phyloP scores from a whole-genome alignment of 768 basidiomycete genomes.

The Pseudohyphozyma bogoriensis region DNA sequence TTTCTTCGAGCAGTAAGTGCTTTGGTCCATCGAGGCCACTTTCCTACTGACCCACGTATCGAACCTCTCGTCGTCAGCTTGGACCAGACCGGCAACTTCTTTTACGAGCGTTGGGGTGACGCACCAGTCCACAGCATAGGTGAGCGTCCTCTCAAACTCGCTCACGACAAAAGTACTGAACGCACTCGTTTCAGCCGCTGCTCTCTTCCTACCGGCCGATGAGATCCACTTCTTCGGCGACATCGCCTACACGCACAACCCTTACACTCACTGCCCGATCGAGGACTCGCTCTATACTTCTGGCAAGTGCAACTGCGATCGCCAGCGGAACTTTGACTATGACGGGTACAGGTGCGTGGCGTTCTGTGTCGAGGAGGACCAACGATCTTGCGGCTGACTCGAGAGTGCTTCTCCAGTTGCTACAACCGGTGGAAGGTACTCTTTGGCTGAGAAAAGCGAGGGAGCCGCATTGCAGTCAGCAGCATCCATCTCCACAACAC shows the following conservation, averaged over 20 bases:
- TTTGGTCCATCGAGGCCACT: conserved; percentile 49
- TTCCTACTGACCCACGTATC: too few relatives aligned
- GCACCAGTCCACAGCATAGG: conserved; percentile 75
- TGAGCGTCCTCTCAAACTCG: neutral
- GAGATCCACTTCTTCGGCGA: conserved; percentile 81
- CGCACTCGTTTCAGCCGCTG: conserved; percentile 47
- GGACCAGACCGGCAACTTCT: too few relatives aligned
- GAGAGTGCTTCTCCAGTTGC: too few relatives aligned
- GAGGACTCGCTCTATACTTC: neutral
- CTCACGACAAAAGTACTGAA: neutral
- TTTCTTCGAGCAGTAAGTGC: too few relatives aligned
- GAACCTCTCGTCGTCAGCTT: too few relatives aligned
- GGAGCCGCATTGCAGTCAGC: too few relatives aligned
- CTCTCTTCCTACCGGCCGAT: conserved; percentile 75
- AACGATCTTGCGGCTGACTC: neutral
- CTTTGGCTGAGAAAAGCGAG: too few relatives aligned
- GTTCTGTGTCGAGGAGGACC: neutral
- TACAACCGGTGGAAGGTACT: too few relatives aligned
- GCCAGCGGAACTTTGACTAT: conserved; percentile 12
- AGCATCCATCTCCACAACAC: too few relatives aligned
- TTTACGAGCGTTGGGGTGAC: conserved; percentile 72
- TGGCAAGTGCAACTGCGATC: conserved; percentile 26
- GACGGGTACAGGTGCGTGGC: conserved; percentile 11
- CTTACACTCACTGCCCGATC: conserved; percentile 2
- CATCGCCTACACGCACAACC: conserved; percentile 46